Conservation (phyloP, 768 basidiomycete species). For the Lanmaoa rubissima region DNA sequence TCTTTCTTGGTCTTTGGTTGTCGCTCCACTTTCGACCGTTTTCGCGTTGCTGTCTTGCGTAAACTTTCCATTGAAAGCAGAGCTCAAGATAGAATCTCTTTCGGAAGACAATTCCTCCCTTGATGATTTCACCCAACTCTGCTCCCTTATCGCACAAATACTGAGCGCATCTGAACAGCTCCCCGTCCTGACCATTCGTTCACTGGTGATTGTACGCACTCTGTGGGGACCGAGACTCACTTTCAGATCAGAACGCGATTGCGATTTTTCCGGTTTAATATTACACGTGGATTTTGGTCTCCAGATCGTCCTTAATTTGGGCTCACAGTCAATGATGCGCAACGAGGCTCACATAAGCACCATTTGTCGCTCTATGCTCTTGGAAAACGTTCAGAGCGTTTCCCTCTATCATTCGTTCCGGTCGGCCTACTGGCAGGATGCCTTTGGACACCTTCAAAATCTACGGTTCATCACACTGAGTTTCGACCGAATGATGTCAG, state of each 20-base stretch:
- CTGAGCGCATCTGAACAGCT: background rate
- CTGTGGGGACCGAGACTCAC: background rate
- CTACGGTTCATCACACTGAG: slow-evolving; percentile 3
- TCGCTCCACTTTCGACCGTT: slow-evolving; percentile 7
- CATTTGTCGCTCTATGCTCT: slow-evolving; percentile 1
- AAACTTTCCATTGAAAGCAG: background rate
- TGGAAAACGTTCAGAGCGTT: background rate
- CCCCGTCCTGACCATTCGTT: background rate
- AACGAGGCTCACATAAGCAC: background rate
- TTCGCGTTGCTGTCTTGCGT: slow-evolving; percentile 4
- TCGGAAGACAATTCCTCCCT: background rate
- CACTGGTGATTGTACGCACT: background rate
- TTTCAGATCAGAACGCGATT: background rate
- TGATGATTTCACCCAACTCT: background rate
- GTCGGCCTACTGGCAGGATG: slow-evolving; percentile 1
- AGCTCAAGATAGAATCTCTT: background rate
- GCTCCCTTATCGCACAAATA: background rate
- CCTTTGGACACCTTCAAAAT: background rate
- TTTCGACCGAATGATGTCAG: background rate
- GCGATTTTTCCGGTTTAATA: background rate
- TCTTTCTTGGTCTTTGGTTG: slow-evolving; percentile 7
- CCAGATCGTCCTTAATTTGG: too few relatives aligned
- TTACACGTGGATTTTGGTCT: background rate
- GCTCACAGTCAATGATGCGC: too few relatives aligned
- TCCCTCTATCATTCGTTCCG: background rate